Conservation (phyloP, 306 rosid species). For the Vigna trinervia region DNA sequence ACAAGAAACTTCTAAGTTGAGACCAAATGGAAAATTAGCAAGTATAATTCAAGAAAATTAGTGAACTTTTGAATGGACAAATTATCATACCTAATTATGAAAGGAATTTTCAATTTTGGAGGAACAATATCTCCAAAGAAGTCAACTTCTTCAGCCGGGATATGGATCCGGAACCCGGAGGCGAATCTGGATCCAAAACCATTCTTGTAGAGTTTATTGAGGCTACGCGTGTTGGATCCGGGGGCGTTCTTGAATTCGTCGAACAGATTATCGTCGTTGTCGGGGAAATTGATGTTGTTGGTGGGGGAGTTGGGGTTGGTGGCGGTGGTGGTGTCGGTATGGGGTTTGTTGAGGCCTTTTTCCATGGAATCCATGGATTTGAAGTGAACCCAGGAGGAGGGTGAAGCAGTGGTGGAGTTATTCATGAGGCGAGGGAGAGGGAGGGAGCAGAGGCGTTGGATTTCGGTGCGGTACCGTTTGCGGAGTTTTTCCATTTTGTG, state of each 20-base stretch:
- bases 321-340: slow-evolving; percentile 39
- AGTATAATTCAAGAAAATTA: slow-evolving; percentile 1
- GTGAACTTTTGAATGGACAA: slow-evolving; percentile 14
- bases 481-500: slow-evolving; percentile 97
- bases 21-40: slow-evolving; percentile 10
- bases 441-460: slow-evolving; percentile 69
- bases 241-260: no score
- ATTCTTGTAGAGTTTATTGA: no score
- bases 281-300: no score
- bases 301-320: no score
- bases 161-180: no score
- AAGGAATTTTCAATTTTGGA: slow-evolving; percentile 75
- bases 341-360: slow-evolving; percentile 62
- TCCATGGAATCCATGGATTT: slow-evolving; percentile 94
- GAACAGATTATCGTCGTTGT: no score
- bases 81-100: slow-evolving; percentile 68
- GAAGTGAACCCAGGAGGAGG: slow-evolving; percentile 85
- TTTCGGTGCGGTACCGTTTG: slow-evolving; percentile 90
- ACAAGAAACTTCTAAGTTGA: slow-evolving; percentile 14
- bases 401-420: not conserved
- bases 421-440: slow-evolving; percentile 60
- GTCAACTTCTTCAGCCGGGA: slow-evolving; percentile 82
- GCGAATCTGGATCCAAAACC: no score
- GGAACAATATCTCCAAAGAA: slow-evolving; percentile 90
- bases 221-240: no score